A percentile compares a stretch with the other conserved stretches of the same genome.
Evolutionary conservation across 75 land plant genomes (phyloP).

Genomic region (Cunninghamia lanceolata): DNA sequence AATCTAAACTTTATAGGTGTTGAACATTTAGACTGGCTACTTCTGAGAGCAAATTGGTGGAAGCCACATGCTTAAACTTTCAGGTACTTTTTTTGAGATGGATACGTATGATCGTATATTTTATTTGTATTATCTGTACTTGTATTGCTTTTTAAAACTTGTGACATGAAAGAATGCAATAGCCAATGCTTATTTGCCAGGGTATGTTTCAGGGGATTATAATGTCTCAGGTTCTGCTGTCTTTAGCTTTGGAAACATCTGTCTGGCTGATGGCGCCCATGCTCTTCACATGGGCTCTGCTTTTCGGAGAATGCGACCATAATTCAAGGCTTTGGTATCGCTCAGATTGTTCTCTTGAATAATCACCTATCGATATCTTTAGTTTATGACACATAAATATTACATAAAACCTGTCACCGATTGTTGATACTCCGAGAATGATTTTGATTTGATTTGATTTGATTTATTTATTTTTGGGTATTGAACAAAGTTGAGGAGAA

Average conservation of each 20-base stretch:
- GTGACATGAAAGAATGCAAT: too few species aligned
- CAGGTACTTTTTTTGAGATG: not conserved
- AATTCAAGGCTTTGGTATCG: not conserved
- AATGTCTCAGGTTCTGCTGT: not conserved
- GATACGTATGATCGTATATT: not conserved
- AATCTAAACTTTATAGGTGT: too few species aligned
- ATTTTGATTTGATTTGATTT: too few species aligned
- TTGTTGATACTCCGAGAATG: too few species aligned
- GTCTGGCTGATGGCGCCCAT: not conserved
- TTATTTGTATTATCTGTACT: not conserved
- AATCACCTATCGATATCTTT: too few species aligned
- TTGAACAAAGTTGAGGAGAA: too few species aligned
- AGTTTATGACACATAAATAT: too few species aligned
- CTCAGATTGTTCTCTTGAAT: not conserved
- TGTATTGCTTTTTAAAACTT: not conserved
- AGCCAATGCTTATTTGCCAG: not conserved
- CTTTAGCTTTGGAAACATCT: not conserved
- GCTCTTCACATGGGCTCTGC: not conserved
- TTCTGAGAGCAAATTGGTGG: too few species aligned
- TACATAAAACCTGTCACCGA: too few species aligned
- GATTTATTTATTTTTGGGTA: too few species aligned
- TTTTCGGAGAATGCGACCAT: not conserved
- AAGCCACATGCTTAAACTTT: too few species aligned
- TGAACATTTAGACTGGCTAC: too few species aligned
- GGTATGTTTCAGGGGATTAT: not conserved